phyloP scores from a whole-genome alignment of 78 protist genomes.

The Speleostelium caveatum region DNA sequence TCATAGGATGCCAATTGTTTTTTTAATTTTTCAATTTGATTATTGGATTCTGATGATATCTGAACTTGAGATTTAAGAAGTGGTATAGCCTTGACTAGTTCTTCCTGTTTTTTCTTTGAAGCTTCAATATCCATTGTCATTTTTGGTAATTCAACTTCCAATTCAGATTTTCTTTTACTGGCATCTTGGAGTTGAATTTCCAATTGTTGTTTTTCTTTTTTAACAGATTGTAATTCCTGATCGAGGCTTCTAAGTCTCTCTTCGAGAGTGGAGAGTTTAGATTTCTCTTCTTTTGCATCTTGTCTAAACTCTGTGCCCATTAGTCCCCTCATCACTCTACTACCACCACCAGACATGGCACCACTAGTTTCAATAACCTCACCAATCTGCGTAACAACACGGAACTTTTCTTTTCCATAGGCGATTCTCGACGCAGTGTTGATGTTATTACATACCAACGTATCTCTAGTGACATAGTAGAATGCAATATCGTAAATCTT shows the following conservation, averaged over 20 bases:
- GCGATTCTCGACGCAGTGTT: slow-evolving; percentile 90
- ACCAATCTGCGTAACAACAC: slow-evolving; percentile 99
- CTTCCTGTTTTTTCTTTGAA: background rate
- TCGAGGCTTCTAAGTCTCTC: background rate
- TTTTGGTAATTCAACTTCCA: slow-evolving; percentile 38
- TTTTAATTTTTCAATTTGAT: slow-evolving; percentile 28
- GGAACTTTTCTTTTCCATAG: slow-evolving; percentile 60
- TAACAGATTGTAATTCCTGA: background rate
- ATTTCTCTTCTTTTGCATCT: slow-evolving; percentile 54
- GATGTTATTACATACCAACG: slow-evolving; percentile 92
- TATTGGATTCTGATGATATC: slow-evolving; percentile 4
- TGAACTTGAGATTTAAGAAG: slow-evolving; percentile 11
- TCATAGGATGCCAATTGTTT: background rate
- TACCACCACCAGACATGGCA: slow-evolving; percentile 99
- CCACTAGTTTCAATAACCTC: slow-evolving; percentile 97
- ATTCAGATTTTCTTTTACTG: background rate
- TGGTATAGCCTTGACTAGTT: slow-evolving; percentile 19
- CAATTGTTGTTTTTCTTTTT: slow-evolving; percentile 11
- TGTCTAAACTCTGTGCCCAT: slow-evolving; percentile 53
- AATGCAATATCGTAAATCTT: slow-evolving; percentile 87
- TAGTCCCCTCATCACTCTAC: slow-evolving; percentile 80
- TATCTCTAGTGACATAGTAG: slow-evolving; percentile 95
- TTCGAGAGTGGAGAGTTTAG: background rate
- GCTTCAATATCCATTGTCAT: slow-evolving; percentile 68
- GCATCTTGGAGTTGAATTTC: slow-evolving; percentile 21